Conservation (phyloP, 1,284 basidiomycete species). For the Sphaerobolus stellatus region DNA sequence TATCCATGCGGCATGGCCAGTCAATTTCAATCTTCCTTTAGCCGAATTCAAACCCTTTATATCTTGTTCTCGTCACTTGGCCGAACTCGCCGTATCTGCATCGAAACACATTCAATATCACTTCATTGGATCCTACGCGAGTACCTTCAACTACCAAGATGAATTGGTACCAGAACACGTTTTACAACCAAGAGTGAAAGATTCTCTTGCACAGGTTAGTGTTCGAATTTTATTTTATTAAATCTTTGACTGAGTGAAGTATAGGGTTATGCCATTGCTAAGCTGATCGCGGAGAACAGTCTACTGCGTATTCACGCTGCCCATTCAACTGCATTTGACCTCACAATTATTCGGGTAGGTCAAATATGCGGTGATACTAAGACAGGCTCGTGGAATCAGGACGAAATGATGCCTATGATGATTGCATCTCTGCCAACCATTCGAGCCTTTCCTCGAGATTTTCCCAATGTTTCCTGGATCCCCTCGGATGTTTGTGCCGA, state of each 20-base stretch:
- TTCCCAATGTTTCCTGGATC: slow-evolving; percentile 20
- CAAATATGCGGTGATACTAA: slow-evolving; percentile 18
- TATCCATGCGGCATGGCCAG: slow-evolving; percentile 22
- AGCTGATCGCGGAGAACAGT: slow-evolving; percentile 22
- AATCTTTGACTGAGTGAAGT: neutral
- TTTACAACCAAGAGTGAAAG: neutral
- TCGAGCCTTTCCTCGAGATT: slow-evolving; percentile 6
- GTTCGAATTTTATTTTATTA: neutral
- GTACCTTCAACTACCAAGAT: slow-evolving; percentile 18
- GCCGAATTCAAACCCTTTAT: slow-evolving; percentile 20
- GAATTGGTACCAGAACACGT: slow-evolving; percentile 12
- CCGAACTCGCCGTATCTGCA: slow-evolving; percentile 15
- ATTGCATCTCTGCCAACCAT: slow-evolving; percentile 12
- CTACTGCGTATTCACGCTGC: slow-evolving; percentile 11
- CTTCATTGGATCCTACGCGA: slow-evolving; percentile 15
- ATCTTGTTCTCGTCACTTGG: slow-evolving; percentile 18
- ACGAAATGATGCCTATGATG: slow-evolving; percentile 22
- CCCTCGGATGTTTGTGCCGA: slow-evolving; percentile 17
- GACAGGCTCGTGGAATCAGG: slow-evolving; percentile 14
- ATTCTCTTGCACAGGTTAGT: slow-evolving; percentile 6
- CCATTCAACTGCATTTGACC: slow-evolving; percentile 1
- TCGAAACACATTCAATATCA: neutral
- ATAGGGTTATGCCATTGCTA: slow-evolving; percentile 22
- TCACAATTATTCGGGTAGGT: slow-evolving; percentile 16
- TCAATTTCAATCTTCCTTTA: slow-evolving; percentile 25